Evolutionary conservation across 2,329 filamentous ascomycete genomes (phyloP), one percentile per base, ranked within the genome.

Genomic region (Aspergillus pseudoglaucus): DNA sequence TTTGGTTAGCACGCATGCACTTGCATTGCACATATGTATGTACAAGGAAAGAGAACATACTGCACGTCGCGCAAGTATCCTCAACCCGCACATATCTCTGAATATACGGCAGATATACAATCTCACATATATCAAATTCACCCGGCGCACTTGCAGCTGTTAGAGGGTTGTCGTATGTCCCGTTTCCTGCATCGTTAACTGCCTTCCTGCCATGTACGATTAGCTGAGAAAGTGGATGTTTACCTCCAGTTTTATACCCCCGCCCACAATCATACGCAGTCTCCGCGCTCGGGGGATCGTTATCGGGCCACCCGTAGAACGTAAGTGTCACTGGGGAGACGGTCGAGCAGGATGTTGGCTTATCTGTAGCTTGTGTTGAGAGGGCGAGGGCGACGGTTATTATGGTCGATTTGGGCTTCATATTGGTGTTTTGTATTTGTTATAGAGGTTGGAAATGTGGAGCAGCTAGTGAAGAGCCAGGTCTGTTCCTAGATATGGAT

Each of bases 91-190:
- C 45, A n/a, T 53, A 52, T 37, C 52, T 53, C 25, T 43, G 32
- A 30, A 53, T 39, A 15, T 52, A 50, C 6, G 52, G 52, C 4
- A 46, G 42, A 39, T 52, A 53, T 41, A 52, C 43, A 10, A 53
- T 39, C 40, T 53, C 52, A 32, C 52, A 53, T 30, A 50, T 25
- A 9, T 44, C 25, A 14, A 49, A 52, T 15, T 51, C 49, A 4
- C 52, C 52, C 8, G 45, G 41, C 8, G 45, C 52, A 5, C 49
- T 44, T 8, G 52, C 52, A 23, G 51, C 48, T 12, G 49, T 53
- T 8, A 53, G 18, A 4, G 52, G 52, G 17, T 53, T 44, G 17
- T 42, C 27, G 43, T 47, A 48, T 2, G 49, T 53, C 10, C 49
- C 52, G 14, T 43, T 45, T 14, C 40, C 40, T 42, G 22, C 33